phyloP scores from a whole-genome alignment of 2,329 filamentous ascomycete species.

The Aspergillus udagawae region DNA sequence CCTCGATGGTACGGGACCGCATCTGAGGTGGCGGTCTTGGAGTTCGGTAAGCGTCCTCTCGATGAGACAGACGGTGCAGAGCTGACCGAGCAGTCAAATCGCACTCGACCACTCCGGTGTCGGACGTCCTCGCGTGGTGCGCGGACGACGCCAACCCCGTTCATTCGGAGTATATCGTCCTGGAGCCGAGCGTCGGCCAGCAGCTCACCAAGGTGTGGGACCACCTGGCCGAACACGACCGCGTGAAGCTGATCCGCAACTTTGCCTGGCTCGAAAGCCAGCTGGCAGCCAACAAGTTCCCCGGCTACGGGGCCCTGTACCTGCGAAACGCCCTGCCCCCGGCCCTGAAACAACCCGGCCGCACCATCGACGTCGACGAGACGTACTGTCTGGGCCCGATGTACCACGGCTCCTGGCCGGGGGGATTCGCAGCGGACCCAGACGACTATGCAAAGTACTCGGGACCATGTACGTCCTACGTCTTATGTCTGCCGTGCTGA shows the following conservation, averaged over 20 bases:
- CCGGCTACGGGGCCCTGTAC: conserved; percentile 8
- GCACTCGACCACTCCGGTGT: conserved; percentile 20
- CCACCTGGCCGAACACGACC: conserved; percentile 17
- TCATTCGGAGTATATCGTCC: conserved; percentile 33
- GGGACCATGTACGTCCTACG: conserved; percentile 13
- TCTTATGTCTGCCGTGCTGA: neutral
- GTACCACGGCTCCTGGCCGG: conserved; percentile 15
- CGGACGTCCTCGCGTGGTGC: conserved; percentile 26
- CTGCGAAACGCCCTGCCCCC: conserved; percentile 6
- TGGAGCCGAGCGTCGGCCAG: conserved; percentile 26
- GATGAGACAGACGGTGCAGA: too few species aligned
- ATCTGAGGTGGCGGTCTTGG: conserved; percentile 20
- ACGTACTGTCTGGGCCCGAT: conserved; percentile 14
- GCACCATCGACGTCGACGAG: conserved; percentile 10
- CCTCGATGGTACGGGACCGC: conserved; percentile 21
- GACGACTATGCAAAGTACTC: conserved; percentile 10
- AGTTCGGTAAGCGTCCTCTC: conserved; percentile 23
- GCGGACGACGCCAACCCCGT: conserved; percentile 24
- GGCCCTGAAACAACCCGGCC: neutral
- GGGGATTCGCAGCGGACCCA: conserved; percentile 9
- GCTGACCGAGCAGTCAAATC: conserved; percentile 17
- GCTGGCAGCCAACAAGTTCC: conserved; percentile 23
- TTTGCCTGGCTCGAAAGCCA: conserved; percentile 24
- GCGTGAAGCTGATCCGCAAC: conserved; percentile 22
- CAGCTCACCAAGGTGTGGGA: conserved; percentile 28